Evolutionary conservation across 139 green algal species (phyloP), one percentile per base, ranked within the genome.

Genomic region (Zygnema circumcarinatum): DNA sequence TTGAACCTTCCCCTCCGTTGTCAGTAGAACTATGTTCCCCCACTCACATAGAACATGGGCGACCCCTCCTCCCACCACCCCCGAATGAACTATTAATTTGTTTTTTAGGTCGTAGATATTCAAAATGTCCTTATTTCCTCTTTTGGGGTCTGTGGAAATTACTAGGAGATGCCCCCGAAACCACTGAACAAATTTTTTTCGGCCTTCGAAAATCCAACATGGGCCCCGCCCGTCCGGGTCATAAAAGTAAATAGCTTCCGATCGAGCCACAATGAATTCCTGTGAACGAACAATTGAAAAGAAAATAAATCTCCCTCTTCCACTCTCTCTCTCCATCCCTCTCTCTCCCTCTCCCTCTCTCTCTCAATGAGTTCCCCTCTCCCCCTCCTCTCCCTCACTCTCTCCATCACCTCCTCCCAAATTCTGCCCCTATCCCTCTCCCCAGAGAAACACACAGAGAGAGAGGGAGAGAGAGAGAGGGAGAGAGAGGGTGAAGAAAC

Each of bases 81-180:
- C 86, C 38, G 25, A 73, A 36, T 82, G 90, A 33, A 93, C 93
- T 39, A 96, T 85, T 79, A 98, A 86, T 91, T 98, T 96, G 90
- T 95, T 95, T 21, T 93, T 92, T 33, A 95, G 80, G 85, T 98
- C 95, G 40, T 94, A 94, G 38, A 94, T 89, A 41, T 94, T 78
- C 79, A 82, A 39, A 68, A 62, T 0, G 31, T 22, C 47, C 0
- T 0, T 0, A 54, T 84, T 36, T 36, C 35, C 38, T 42, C 84
- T 87, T 1, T 52, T 40, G 1, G 76, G 81, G 7, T 67, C 2
- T 25, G 85, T 53, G 67, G 31, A 62, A 39, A 92, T 52, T 22
- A 25, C 40, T 36, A 90, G 40, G n/a, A 93, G 74, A 83, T 93
- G 84, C n/a, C 39, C 36, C 20, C 83, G 69, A 69, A 91, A 89